These are phyloP conservation scores for Bromus sterilis DNA, from an alignment of 176 grass and related monocot genomes.

Conservation along the genomic window DNA sequence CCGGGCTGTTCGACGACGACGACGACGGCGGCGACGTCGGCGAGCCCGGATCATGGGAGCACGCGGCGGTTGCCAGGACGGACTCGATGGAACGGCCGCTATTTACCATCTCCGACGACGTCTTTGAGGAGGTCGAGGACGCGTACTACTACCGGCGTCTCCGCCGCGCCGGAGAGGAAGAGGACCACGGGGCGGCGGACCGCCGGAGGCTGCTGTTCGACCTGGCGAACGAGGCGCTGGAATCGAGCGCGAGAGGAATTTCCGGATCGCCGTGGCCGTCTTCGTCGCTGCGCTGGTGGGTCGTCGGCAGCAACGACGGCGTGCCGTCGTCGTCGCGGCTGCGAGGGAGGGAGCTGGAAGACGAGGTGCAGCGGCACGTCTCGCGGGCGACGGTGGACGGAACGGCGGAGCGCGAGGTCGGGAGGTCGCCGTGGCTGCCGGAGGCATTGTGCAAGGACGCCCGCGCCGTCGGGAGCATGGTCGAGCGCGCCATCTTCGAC, in stretches of 20 bases:
- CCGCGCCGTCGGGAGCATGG: not conserved
- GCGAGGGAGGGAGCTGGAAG: not conserved
- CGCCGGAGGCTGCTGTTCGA: constrained; percentile 61
- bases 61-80: not conserved
- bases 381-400: not conserved
- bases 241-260: not conserved
- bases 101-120: constrained; percentile 13
- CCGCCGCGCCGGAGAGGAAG: not conserved
- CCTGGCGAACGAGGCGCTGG: constrained; percentile 60
- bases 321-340: not conserved
- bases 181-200: not conserved
- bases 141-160: constrained; percentile 30
- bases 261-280: no score
- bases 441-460: not conserved
- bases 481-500: not conserved
- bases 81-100: constrained; percentile 27
- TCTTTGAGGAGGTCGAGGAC: constrained; percentile 69
- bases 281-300: not conserved
- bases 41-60: not conserved
- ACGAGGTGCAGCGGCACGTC: not conserved
- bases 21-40: not conserved
- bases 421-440: not conserved
- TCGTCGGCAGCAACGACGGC: not conserved
- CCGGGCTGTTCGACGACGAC: constrained; percentile 47
- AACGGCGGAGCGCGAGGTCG: not conserved